phyloP scores from a whole-genome alignment of 768 basidiomycete genomes.

The Phylloporus sp. region DNA sequence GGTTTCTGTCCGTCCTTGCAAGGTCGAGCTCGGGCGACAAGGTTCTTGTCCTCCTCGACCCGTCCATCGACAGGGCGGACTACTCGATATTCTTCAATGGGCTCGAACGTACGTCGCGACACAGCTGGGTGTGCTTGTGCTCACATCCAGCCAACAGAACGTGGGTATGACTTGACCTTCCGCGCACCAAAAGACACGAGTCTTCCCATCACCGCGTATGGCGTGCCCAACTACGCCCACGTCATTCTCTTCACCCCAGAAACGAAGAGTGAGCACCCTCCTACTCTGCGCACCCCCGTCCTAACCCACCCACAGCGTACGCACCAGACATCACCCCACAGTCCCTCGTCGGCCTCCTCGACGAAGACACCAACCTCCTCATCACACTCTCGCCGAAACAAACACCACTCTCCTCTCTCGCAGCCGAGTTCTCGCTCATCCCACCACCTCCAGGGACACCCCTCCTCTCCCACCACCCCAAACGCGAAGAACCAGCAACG shows the following conservation, averaged over 20 bases:
- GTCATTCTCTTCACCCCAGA: constrained; percentile 84
- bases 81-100: constrained; percentile 83
- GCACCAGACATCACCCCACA: constrained; percentile 79
- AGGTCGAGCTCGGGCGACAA: constrained; percentile 79
- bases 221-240: constrained; percentile 74
- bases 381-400: constrained; percentile 75
- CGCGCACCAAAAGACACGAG: constrained; percentile 73
- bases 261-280: constrained; percentile 60
- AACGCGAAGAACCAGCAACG: constrained; percentile 58
- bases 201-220: constrained; percentile 65
- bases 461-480: constrained; percentile 82
- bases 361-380: constrained; percentile 76
- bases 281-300: neutral
- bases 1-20: constrained; percentile 35
- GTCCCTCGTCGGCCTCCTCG: constrained; percentile 66
- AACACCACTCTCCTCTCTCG: constrained; percentile 70
- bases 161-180: constrained; percentile 86
- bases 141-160: constrained; percentile 40
- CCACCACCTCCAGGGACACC: constrained; percentile 82
- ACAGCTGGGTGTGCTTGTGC: neutral
- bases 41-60: constrained; percentile 83
- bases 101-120: constrained; percentile 55
- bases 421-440: constrained; percentile 88
- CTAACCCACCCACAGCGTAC: constrained; percentile 43
- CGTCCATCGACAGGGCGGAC: constrained; percentile 55